Percentiles rank a stretch among this genome's conserved stretches.
Conservation (phyloP, 768 basidiomycete genomes). For the Lactifluus echinatus region DNA sequence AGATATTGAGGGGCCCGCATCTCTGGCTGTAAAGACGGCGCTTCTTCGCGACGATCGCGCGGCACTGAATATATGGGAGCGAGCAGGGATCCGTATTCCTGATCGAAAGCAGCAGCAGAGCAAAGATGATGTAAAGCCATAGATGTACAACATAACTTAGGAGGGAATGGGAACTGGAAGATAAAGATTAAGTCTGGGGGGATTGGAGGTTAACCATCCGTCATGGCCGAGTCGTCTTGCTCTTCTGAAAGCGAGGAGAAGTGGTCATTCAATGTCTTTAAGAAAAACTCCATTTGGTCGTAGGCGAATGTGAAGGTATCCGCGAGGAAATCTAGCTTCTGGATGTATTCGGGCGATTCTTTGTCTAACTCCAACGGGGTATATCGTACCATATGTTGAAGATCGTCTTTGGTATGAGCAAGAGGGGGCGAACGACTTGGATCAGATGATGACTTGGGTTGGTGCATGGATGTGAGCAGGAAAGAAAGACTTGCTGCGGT, state of each 20-base stretch:
- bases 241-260: conserved; percentile 33
- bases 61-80: conserved; percentile 45
- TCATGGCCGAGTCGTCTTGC: conserved; percentile 26
- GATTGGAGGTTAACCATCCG: conserved; percentile 22
- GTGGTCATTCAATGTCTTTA: conserved; percentile 49
- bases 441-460: conserved; percentile 23
- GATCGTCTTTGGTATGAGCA: conserved; percentile 31
- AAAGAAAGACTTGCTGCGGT: conserved; percentile 37
- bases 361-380: conserved; percentile 56
- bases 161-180: neutral
- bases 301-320: conserved; percentile 60
- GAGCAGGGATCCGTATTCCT: conserved; percentile 34
- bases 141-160: conserved; percentile 9
- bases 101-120: conserved; percentile 8
- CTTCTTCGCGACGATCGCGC: conserved; percentile 34
- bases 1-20: conserved; percentile 50
- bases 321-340: conserved; percentile 51
- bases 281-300: conserved; percentile 58
- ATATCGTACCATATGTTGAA: conserved; percentile 47
- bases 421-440: conserved; percentile 25
- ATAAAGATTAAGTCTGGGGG: neutral
- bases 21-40: conserved; percentile 37
- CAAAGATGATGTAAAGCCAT: conserved; percentile 1
- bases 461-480: conserved; percentile 16
- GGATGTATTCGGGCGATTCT: conserved; percentile 47